Conservation (phyloP, 169 alveolate genomes). For the Plasmodium blacklocki region DNA sequence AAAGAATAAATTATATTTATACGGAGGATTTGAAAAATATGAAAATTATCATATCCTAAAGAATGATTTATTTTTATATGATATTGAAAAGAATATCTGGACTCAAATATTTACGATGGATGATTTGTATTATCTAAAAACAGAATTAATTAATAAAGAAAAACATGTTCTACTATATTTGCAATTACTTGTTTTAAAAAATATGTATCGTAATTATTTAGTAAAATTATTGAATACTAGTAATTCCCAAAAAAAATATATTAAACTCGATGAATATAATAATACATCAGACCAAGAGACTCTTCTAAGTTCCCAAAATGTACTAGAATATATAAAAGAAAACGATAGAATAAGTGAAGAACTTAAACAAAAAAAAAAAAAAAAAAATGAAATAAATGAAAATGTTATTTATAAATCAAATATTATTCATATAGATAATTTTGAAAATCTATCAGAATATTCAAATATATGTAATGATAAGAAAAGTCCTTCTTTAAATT, state of each 20-base stretch:
- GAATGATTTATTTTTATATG: conserved; percentile 31
- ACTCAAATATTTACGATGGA: conserved; percentile 46
- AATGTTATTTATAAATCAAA: not conserved
- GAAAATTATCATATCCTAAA: not conserved
- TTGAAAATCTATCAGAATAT: too few species aligned
- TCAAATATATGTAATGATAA: not conserved
- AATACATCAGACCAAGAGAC: not conserved
- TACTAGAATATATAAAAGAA: not conserved
- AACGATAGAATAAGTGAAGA: not conserved
- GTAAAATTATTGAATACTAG: not conserved
- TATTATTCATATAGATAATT: too few species aligned
- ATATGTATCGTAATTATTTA: not conserved
- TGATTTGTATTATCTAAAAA: conserved; percentile 36
- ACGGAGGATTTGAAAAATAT: conserved; percentile 50
- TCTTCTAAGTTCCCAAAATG: not conserved
- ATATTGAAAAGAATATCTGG: conserved; percentile 27
- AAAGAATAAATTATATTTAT: conserved; percentile 27
- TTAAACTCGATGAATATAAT: too few species aligned
- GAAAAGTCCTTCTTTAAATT: not conserved
- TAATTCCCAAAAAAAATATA: not conserved
- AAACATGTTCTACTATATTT: not conserved
- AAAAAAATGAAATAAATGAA: not conserved
- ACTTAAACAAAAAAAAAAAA: not conserved
- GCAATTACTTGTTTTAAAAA: conserved; percentile 20
- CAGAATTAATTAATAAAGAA: conserved; percentile 1